Conservation (phyloP, 176 grass and related monocot genomes). For the Eleusine indica region DNA sequence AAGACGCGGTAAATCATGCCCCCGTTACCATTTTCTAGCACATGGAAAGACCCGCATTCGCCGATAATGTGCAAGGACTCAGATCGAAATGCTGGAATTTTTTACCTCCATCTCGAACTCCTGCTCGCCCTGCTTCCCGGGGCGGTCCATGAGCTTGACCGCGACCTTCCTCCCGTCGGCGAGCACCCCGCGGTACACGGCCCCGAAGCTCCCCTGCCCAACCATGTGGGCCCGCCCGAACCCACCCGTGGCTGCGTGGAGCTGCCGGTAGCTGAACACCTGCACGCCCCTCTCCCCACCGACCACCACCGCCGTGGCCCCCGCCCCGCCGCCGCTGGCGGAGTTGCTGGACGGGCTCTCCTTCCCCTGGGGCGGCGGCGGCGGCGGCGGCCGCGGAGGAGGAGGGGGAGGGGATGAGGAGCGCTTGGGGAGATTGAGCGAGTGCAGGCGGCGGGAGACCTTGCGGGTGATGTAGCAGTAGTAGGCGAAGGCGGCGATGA, state of each 20-base stretch:
- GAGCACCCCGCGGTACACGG: conserved; percentile 83
- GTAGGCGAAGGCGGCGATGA: conserved; percentile 87
- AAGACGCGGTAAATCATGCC: conserved; percentile 1
- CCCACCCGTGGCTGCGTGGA: conserved; percentile 75
- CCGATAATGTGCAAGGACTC: conserved; percentile 1
- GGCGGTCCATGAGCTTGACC: conserved; percentile 94
- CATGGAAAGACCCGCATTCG: conserved; percentile 18
- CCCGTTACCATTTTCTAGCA: background rate
- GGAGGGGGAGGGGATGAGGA: conserved; percentile 25
- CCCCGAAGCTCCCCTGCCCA: conserved; percentile 94
- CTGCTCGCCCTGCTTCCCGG: conserved; percentile 93
- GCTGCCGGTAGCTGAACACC: conserved; percentile 80
- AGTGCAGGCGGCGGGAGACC: conserved; percentile 79
- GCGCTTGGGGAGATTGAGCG: conserved; percentile 48
- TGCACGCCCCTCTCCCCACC: conserved; percentile 63
- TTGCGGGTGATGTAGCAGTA: conserved; percentile 99
- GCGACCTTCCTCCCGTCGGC: conserved; percentile 89
- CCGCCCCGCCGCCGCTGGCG: conserved; percentile 40
- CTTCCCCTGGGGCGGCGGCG: conserved; percentile 46
- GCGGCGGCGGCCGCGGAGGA: background rate
- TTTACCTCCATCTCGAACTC: conserved; percentile 97
- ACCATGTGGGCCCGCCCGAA: conserved; percentile 79
- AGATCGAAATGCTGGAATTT: conserved; percentile 18
- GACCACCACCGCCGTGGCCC: conserved; percentile 19
- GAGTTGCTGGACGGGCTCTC: conserved; percentile 56